Evolutionary conservation across 257 asterid genomes (phyloP).

Genomic region (Phtheirospermum japonicum): DNA sequence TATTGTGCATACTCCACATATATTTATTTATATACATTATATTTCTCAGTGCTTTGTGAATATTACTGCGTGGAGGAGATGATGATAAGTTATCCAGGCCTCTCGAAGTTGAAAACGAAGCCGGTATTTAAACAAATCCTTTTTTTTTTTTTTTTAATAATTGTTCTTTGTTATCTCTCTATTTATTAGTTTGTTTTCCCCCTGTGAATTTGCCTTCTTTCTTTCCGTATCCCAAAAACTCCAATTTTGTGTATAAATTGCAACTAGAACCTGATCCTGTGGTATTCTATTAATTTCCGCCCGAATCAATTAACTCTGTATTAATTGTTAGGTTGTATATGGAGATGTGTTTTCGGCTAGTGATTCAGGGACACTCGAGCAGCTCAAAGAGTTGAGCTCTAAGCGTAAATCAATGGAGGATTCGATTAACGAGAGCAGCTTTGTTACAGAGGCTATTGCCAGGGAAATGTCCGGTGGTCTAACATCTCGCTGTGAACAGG

Average conservation of each 20-base stretch:
- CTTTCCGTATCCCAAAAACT: too few species aligned
- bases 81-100: slow-evolving; percentile 56
- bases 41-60: background rate
- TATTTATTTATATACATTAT: too few species aligned
- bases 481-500: slow-evolving; percentile 59
- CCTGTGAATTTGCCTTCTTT: background rate
- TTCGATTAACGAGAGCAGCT: slow-evolving; percentile 42
- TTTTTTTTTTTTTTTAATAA: too few species aligned
- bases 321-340: slow-evolving; percentile 40
- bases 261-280: too few species aligned
- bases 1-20: background rate
- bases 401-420: slow-evolving; percentile 59
- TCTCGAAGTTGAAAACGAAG: slow-evolving; percentile 50
- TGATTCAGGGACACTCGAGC: slow-evolving; percentile 56
- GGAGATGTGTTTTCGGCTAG: slow-evolving; percentile 35
- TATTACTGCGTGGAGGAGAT: slow-evolving; percentile 30
- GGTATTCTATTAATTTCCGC: too few species aligned
- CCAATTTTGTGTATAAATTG: too few species aligned
- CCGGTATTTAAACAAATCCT: slow-evolving; percentile 35
- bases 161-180: background rate
- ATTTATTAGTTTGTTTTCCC: background rate
- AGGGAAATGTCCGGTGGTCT: slow-evolving; percentile 79
- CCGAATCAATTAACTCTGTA: background rate
- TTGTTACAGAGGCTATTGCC: slow-evolving; percentile 57
- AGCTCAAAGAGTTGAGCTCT: slow-evolving; percentile 61